Base-by-base conservation (phyloP, 2,329 filamentous ascomycete species). In the Metarhizium guizhouense region DNA sequence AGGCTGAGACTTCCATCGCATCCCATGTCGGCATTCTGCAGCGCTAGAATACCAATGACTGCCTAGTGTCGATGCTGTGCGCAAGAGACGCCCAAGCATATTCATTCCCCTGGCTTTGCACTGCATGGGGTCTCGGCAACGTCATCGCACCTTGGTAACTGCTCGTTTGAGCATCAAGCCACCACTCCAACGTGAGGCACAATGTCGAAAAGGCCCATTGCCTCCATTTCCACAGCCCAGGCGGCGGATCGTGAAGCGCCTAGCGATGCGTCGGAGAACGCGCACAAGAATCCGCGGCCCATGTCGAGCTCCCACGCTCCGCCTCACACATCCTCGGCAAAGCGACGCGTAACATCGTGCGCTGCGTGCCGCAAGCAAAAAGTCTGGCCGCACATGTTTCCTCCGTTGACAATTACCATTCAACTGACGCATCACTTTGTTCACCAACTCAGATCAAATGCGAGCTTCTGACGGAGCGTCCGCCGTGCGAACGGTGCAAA, bases 401-500 rank as follows among this genome's bases (percentile, higher is more conserved):
- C 6, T 11, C 32, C 7, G 6, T 7, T 34, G 32, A 8, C 32
- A 34, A 11, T 11, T 8, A 11, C 32, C 32, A 34, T 34, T 7
- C 7, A 11, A 34, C 32, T 34, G 6, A 34, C 32, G 10, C 32
- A 34, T 8, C 7, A 11, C 32, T 34, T 0, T 34, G 7, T 34
- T 34, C 32, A 34, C 7, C 32, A 11, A 7, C 10, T 14, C 20
- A 56, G 55, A 56, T 56, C 55, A 53, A 56, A 25, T 54, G 55
- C 16, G 55, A 56, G 52, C 51, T 56, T 7, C 30, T 47, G 16
- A 47, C 51, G 38, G 47, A 53, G 29, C 38, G 47, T 10, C 55
- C 55, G 13, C 55, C 55, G 14, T 56, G 55, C 30, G 55, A 51
- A 42, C 38, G 55, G 5, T 56, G 55, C 55, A 54, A 43, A 45